These are phyloP conservation scores for Penicillium sp. DNA, from an alignment of 2,329 filamentous ascomycete genomes.

Conservation along the genomic window DNA sequence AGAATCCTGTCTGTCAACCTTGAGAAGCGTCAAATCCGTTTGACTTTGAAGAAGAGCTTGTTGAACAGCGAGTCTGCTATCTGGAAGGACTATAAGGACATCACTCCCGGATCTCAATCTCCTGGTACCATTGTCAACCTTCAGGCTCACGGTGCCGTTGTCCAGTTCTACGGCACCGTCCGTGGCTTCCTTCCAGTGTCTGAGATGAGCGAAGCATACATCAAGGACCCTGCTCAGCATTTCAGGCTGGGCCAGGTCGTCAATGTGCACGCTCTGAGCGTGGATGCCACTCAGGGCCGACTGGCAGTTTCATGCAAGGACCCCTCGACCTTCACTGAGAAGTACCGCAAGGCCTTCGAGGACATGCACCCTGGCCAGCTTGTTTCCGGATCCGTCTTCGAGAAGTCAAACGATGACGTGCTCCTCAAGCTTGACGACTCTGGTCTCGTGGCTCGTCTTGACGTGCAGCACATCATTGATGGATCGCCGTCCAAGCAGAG, in stretches of 20 bases:
- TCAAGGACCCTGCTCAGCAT: constrained; percentile 82
- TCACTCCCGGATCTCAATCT: constrained; percentile 71
- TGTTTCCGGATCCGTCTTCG: constrained; percentile 75
- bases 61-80: constrained; percentile 83
- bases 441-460: constrained; percentile 74
- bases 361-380: constrained; percentile 70
- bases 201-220: constrained; percentile 98
- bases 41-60: constrained; percentile 92
- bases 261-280: constrained; percentile 79
- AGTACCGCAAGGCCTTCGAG: constrained; percentile 70
- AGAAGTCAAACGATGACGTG: constrained; percentile 74
- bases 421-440: constrained; percentile 72
- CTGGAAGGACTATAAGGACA: constrained; percentile 73
- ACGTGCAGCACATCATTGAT: constrained; percentile 78
- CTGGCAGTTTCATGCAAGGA: constrained; percentile 93
- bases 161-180: constrained; percentile 86
- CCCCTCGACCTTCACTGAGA: constrained; percentile 72
- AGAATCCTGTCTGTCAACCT: constrained; percentile 78
- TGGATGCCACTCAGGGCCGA: constrained; percentile 68
- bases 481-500: constrained; percentile 75
- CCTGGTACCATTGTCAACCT: constrained; percentile 86
- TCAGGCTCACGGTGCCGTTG: constrained; percentile 72
- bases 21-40: constrained; percentile 71
- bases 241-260: constrained; percentile 90
- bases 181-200: constrained; percentile 86